A percentile compares a stretch with the other conserved stretches of the same genome.
phyloP scores from a whole-genome alignment of 257 asterid species.

The Solanum clarkiae region DNA sequence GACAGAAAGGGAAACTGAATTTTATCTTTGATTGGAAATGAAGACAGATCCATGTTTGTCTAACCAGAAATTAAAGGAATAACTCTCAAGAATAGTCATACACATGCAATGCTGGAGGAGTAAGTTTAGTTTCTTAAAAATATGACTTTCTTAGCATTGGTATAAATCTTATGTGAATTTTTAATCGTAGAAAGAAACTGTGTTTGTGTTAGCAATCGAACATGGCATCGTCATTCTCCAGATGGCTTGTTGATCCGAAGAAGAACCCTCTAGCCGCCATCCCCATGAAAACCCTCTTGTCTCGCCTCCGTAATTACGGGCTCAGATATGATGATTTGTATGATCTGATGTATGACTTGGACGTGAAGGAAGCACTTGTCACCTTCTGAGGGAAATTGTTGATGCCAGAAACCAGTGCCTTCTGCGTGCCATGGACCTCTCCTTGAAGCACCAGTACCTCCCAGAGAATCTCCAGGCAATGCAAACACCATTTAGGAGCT shows the following conservation, averaged over 20 bases:
- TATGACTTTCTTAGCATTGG: no score
- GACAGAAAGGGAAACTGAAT: conserved; percentile 4
- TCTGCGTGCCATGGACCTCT: conserved; percentile 81
- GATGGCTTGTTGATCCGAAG: conserved; percentile 69
- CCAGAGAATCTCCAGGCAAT: conserved; percentile 64
- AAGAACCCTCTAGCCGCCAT: conserved; percentile 68
- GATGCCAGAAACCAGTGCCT: conserved; percentile 86
- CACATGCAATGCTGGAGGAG: no score
- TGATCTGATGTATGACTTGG: conserved; percentile 75
- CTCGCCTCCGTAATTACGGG: conserved; percentile 63
- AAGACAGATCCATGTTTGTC: background rate
- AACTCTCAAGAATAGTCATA: no score
- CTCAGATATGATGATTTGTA: conserved; percentile 75
- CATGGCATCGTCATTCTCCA: conserved; percentile 38
- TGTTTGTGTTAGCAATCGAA: background rate
- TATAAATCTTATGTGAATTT: background rate
- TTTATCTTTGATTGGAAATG: conserved; percentile 1
- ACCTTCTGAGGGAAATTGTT: conserved; percentile 71
- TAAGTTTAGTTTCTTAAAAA: no score
- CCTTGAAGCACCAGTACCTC: conserved; percentile 78
- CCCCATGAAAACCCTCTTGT: conserved; percentile 45
- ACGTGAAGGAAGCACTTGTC: conserved; percentile 82
- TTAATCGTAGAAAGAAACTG: background rate
- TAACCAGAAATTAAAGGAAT: conserved; percentile 1
- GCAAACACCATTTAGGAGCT: conserved; percentile 85